Percentiles rank a stretch among this genome's conserved stretches.
These are phyloP conservation scores for Camellia granthamiana DNA, from an alignment of 148 eudicot species.

Conservation along the genomic window DNA sequence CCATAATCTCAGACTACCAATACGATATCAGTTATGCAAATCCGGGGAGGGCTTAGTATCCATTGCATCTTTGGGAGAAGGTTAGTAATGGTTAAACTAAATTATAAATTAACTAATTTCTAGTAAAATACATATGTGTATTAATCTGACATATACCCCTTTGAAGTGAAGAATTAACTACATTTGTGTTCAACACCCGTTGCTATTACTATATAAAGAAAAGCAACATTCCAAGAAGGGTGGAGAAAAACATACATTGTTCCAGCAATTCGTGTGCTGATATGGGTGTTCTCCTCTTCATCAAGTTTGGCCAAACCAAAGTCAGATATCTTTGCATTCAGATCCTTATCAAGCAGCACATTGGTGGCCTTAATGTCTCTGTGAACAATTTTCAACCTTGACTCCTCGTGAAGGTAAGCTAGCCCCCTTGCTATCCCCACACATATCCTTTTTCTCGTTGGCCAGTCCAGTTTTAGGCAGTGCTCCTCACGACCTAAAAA, in stretches of 20 bases:
- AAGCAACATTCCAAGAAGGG: background rate
- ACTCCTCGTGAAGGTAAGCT: slow-evolving; percentile 68
- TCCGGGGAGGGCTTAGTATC: too few relatives aligned
- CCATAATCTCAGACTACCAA: background rate
- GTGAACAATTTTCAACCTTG: slow-evolving; percentile 61
- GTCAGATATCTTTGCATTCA: slow-evolving; percentile 77
- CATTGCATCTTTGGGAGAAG: background rate
- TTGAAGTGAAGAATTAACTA: background rate
- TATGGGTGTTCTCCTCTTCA: slow-evolving; percentile 74
- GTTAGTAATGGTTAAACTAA: background rate
- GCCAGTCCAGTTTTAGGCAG: slow-evolving; percentile 47
- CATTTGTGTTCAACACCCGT: background rate
- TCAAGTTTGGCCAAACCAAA: slow-evolving; percentile 89
- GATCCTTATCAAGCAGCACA: slow-evolving; percentile 80
- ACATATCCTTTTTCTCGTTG: slow-evolving; percentile 53
- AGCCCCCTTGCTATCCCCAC: slow-evolving; percentile 59
- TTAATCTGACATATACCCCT: background rate
- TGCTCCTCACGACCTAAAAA: slow-evolving; percentile 40
- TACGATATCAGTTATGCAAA: too few relatives aligned
- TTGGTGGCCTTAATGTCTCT: slow-evolving; percentile 86
- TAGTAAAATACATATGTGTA: too few relatives aligned
- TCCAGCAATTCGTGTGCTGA: slow-evolving; percentile 79
- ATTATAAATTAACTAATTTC: background rate
- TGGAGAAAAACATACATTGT: slow-evolving; percentile 52
- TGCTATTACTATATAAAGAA: background rate